Percentiles rank a stretch among this genome's conserved stretches.
These are phyloP conservation scores for Catharanthus roseus DNA, from an alignment of 257 asterid species.

Conservation along the genomic window DNA sequence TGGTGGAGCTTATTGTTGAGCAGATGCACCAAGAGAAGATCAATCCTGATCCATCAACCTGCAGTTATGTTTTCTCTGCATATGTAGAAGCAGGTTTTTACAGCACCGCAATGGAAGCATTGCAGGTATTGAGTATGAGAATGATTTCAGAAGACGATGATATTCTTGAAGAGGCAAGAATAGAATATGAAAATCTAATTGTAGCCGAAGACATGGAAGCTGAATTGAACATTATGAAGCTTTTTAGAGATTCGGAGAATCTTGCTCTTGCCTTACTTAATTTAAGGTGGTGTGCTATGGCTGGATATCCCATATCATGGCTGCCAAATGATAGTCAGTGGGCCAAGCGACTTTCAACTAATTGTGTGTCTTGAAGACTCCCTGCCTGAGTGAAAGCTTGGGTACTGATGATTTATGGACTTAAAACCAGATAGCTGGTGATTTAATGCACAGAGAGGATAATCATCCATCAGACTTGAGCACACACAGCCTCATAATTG, in stretches of 20 bases:
- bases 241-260: constrained; percentile 42
- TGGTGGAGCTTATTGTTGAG: constrained; percentile 66
- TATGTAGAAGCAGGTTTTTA: constrained; percentile 46
- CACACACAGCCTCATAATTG: no score
- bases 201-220: constrained; percentile 40
- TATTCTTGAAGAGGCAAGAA: constrained; percentile 37
- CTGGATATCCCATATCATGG: constrained; percentile 49
- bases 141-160: constrained; percentile 58
- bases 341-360: constrained; percentile 55
- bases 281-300: constrained; percentile 69
- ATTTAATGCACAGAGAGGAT: neutral
- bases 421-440: neutral
- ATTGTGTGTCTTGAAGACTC: constrained; percentile 29
- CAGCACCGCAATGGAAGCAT: constrained; percentile 79
- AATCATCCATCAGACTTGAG: neutral
- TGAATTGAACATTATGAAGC: constrained; percentile 43
- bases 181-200: constrained; percentile 47
- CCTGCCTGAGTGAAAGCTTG: neutral
- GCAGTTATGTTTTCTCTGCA: constrained; percentile 60
- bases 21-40: constrained; percentile 62
- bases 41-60: constrained; percentile 76
- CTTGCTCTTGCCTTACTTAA: constrained; percentile 52
- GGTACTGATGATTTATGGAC: neutral
- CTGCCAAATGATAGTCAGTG: constrained; percentile 58
- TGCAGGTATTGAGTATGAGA: constrained; percentile 73